Evolutionary conservation across 164 flowering plant genomes (phyloP), one percentile per base, ranked within the genome.

Genomic region (Aristolochia fimbriata): DNA sequence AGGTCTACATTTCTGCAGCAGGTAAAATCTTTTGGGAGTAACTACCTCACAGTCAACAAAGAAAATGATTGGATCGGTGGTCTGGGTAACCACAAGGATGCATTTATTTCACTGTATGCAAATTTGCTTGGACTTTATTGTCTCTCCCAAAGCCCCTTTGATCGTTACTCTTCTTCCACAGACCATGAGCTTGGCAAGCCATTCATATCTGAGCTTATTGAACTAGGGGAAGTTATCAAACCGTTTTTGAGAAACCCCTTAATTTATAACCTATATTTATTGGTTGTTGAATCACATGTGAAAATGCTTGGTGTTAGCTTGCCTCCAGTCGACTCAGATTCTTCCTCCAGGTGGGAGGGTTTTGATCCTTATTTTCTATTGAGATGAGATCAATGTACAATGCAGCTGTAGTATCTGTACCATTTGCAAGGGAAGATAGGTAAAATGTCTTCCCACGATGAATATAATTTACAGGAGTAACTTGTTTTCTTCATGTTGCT

Each of bases 71-170:
- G 99, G 99, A 73, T 93, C 56, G 96, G 96, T 54, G 96, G 99
- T 37, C 65, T 83, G 2, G 97, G 95, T 10, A 90, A 93, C 69
- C 99, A 93, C 73, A 90, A 93, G 73, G 99, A 93, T 62, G 75
- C 88, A 33, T 93, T 93, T 72, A 60, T 81, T 41, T 84, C 96
- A 0, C 3, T 86, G 1, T 93, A 90, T 80, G 85, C 85, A 21
- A 85, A 81, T 69, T 62, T 93, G 70, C 88, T 90, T 41, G 96
- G 85, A 17, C 71, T 86, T 60, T 82, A 81, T 73, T 78, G 80
- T 45, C 73, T 93, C 51, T 82, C 99, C n/a, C 76, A 66, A 52
- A 84, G 89, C 72, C 73, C 82, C 19, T 71, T n/a, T n/a, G 53
- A 46, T 19, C 20, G 7, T 14, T 43, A 15, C 14, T 15, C 13